Percentiles rank a stretch among this genome's conserved stretches.
phyloP scores from a whole-genome alignment of 2,329 filamentous ascomycete species.

The Talaromyces sp. region DNA sequence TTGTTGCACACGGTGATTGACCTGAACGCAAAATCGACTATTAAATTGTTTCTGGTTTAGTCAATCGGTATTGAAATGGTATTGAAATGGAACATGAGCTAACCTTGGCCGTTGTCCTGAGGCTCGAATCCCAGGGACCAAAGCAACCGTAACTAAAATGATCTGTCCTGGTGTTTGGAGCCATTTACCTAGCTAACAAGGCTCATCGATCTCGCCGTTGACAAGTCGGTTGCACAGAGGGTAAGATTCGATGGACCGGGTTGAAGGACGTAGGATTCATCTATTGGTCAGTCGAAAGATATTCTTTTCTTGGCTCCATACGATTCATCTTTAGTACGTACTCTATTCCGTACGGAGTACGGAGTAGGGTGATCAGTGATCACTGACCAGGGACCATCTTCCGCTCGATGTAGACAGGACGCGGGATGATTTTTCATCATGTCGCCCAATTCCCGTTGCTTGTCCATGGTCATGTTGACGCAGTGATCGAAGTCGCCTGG shows the following conservation, averaged over 20 bases:
- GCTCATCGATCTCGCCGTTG: neutral
- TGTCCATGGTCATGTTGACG: neutral
- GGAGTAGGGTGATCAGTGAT: too few species aligned
- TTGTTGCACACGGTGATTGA: neutral
- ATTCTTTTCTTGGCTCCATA: neutral
- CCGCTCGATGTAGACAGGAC: neutral
- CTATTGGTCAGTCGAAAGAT: neutral
- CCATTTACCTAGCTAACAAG: neutral
- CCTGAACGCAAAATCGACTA: neutral
- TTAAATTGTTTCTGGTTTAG: neutral
- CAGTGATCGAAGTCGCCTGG: neutral
- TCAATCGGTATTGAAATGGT: neutral
- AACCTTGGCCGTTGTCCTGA: neutral
- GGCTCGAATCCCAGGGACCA: neutral
- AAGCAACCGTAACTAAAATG: neutral
- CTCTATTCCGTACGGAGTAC: too few species aligned
- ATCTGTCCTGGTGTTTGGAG: neutral
- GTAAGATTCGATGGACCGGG: neutral
- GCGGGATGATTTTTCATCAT: neutral
- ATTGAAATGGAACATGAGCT: neutral
- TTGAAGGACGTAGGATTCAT: neutral
- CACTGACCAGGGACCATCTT: neutral
- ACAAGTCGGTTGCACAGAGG: neutral
- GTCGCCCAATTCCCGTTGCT: neutral
- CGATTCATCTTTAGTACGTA: neutral